Evolutionary conservation across 345 rosid genomes (phyloP).

Genomic region (Boechera divaricarpa): DNA sequence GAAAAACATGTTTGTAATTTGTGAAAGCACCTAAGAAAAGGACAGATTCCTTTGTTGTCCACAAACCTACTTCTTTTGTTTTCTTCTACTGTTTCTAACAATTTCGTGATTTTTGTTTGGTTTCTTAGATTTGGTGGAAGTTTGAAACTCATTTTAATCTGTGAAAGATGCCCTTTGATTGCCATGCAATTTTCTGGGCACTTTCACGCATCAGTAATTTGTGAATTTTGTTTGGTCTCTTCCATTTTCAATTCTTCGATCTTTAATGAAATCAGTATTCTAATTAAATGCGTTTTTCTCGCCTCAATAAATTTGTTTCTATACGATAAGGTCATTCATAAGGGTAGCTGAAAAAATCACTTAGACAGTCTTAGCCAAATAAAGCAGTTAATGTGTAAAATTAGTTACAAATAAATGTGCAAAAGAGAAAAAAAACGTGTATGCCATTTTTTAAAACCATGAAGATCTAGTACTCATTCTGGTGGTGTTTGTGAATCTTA

Average conservation of each 20-base stretch:
- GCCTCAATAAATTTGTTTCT: neutral
- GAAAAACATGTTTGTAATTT: neutral
- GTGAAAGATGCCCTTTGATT: neutral
- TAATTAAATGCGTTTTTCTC: neutral
- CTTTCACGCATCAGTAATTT: neutral
- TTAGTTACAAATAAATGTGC: neutral
- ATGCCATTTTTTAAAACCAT: neutral
- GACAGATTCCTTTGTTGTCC: conserved; percentile 31
- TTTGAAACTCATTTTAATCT: neutral
- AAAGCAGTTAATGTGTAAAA: neutral
- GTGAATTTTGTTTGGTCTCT: neutral
- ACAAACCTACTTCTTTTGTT: conserved; percentile 32
- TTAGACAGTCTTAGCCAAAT: neutral
- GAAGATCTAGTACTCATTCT: neutral
- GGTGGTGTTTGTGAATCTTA: neutral
- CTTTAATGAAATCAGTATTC: neutral
- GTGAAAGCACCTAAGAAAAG: conserved; percentile 11
- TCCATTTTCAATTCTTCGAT: neutral
- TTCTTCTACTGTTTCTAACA: conserved; percentile 30
- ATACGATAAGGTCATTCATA: neutral
- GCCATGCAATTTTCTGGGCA: neutral
- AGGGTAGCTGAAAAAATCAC: neutral
- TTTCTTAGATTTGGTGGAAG: conserved; percentile 21
- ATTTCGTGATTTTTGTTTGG: conserved; percentile 25
- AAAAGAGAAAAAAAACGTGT: neutral